Evolutionary conservation across 352 stramenopile genomes (phyloP).

Genomic region (Chrysophaeum taylorii): DNA sequence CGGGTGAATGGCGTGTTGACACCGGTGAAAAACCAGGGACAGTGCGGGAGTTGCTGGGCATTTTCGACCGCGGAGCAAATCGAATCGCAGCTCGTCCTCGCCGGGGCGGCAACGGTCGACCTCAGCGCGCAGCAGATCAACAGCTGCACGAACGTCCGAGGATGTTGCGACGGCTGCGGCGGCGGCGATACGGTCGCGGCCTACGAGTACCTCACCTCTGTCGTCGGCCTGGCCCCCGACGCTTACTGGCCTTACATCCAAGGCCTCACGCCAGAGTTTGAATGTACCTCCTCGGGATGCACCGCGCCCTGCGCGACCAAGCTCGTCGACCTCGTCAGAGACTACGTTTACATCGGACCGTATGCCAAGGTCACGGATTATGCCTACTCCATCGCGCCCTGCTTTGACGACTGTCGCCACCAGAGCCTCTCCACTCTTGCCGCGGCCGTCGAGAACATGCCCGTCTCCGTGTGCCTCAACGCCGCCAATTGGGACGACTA

Average conservation of each 20-base stretch:
- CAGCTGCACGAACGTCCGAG: slow-evolving; percentile 21
- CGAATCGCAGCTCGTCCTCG: slow-evolving; percentile 14
- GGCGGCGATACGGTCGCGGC: slow-evolving; percentile 61
- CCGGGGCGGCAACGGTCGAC: neutral
- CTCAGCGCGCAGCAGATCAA: slow-evolving; percentile 19
- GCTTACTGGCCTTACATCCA: slow-evolving; percentile 61
- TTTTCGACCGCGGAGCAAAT: slow-evolving; percentile 56
- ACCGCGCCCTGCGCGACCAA: slow-evolving; percentile 29
- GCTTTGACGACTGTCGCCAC: slow-evolving; percentile 25
- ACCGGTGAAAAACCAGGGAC: slow-evolving; percentile 78
- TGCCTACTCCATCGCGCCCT: slow-evolving; percentile 32
- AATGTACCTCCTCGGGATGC: slow-evolving; percentile 53
- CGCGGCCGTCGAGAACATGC: slow-evolving; percentile 41
- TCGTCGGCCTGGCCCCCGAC: slow-evolving; percentile 50
- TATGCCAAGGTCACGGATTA: slow-evolving; percentile 20
- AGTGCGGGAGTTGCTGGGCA: slow-evolving; percentile 80
- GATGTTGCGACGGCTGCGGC: slow-evolving; percentile 63
- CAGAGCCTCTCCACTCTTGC: slow-evolving; percentile 30
- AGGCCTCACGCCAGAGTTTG: slow-evolving; percentile 39
- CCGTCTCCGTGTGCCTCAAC: slow-evolving; percentile 70
- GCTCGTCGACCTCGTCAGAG: neutral
- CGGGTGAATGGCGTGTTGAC: slow-evolving; percentile 33
- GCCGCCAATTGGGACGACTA: slow-evolving; percentile 51
- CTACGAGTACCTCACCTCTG: slow-evolving; percentile 60
- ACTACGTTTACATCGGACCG: neutral